A percentile compares a stretch with the other conserved stretches of the same genome.
Evolutionary conservation across 495 filamentous ascomycete species (phyloP).

Genomic region (Articulospora tetracladia): DNA sequence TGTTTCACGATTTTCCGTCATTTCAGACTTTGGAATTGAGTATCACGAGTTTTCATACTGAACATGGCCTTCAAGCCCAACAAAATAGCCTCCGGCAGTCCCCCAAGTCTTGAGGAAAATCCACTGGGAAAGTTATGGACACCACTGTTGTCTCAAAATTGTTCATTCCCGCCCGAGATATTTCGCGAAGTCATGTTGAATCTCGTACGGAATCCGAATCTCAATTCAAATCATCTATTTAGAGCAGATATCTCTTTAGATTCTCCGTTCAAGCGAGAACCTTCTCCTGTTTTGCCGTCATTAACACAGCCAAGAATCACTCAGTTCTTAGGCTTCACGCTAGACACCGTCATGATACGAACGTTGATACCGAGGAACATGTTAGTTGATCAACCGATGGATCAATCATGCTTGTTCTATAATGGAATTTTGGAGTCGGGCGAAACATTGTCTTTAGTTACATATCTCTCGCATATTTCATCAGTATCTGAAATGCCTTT

Average conservation of each 20-base stretch:
- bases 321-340: slow-evolving; percentile 45
- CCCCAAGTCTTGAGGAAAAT: slow-evolving; percentile 26
- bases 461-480: slow-evolving; percentile 73
- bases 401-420: slow-evolving; percentile 79
- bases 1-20: not conserved
- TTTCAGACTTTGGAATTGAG: not conserved
- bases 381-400: slow-evolving; percentile 62
- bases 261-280: slow-evolving; percentile 13
- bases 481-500: slow-evolving; percentile 64
- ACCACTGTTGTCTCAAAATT: slow-evolving; percentile 45
- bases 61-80: slow-evolving; percentile 18
- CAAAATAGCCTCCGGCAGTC: not conserved
- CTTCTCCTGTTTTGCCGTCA: not conserved
- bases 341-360: slow-evolving; percentile 62
- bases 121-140: slow-evolving; percentile 37
- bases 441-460: slow-evolving; percentile 50
- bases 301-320: slow-evolving; percentile 35
- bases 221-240: slow-evolving; percentile 79
- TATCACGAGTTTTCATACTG: not conserved
- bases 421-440: slow-evolving; percentile 16
- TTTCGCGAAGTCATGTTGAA: slow-evolving; percentile 66
- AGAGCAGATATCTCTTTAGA: slow-evolving; percentile 77
- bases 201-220: slow-evolving; percentile 78
- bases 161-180: slow-evolving; percentile 52
- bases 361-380: slow-evolving; percentile 79